Base-by-base conservation (phyloP, 2,329 filamentous ascomycete genomes). In the Penicillium hesseltinei region DNA sequence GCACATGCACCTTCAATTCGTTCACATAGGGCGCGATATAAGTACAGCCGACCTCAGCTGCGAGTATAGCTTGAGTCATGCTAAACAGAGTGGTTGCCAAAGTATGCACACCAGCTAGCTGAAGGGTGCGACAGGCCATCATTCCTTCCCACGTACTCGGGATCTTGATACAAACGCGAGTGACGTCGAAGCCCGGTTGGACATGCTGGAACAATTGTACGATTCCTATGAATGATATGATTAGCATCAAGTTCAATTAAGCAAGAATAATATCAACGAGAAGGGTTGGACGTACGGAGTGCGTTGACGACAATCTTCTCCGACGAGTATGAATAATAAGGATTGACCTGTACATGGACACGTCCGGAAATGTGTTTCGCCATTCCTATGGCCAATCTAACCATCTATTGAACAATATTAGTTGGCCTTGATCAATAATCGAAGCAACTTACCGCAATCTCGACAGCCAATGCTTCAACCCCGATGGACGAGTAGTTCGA, bases 21-120 rank as follows among this genome's bases (percentile, higher is more conserved):
- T 88, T 87, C 31, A 88, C 82, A 60, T 87, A 80, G 0, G 86
- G 86, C 0, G 85, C 84, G 43, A 88, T 83, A 63, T 87, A 88
- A 0, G 80, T 80, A 62, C 84, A 88, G 4, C 79, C 77, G 0
- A 79, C 82, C 49, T 85, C 80, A 1, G 78, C 81, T 0, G 86
- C 85, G 1, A 87, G 73, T 1, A 77, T 76, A 0, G 84, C 85
- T 66, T 88, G 86, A 40, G 83, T 77, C 63, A 87, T 78, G 43
- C 81, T 82, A 64, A 88, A 88, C 47, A 89, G 74, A 2, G 84
- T 86, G 0, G 86, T 88, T 0, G 83, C 84, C 3, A 88, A 73
- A 0, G 85, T 87, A 1, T 77, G 73, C n/a, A 87, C 81, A 1
- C 82, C 82, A 10, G 77, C 71, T 17, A 68, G 62, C 64, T 87